These are phyloP conservation scores for Schoenoplectus tabernaemontani DNA, from an alignment of 202 grass and related monocot species.

Conservation along the genomic window DNA sequence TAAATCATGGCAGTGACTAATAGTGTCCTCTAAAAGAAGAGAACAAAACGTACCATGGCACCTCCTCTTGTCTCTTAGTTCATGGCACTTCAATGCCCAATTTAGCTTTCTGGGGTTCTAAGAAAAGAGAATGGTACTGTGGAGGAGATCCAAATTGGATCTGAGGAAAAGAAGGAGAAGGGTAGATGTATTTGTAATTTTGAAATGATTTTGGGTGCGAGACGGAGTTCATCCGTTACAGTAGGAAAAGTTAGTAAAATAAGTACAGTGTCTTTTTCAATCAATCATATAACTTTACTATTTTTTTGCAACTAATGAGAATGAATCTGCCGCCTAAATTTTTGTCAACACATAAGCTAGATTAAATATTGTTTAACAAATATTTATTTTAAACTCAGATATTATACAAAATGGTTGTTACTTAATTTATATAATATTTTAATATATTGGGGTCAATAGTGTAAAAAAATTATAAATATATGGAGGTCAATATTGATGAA, in stretches of 20 bases:
- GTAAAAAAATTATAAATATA: no score
- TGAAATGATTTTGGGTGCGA: neutral
- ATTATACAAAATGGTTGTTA: no score
- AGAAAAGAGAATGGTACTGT: slow-evolving; percentile 9
- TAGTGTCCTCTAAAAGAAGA: slow-evolving; percentile 33
- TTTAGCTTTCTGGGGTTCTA: slow-evolving; percentile 26
- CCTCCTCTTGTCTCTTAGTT: slow-evolving; percentile 38
- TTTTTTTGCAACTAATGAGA: neutral
- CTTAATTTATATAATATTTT: no score
- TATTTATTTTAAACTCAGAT: no score
- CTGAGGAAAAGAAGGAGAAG: neutral
- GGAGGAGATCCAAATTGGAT: neutral
- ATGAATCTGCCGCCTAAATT: no score
- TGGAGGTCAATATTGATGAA: no score
- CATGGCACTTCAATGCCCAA: slow-evolving; percentile 21
- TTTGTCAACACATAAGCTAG: no score
- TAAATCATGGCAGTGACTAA: slow-evolving; percentile 31
- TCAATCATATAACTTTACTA: neutral
- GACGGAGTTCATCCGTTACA: slow-evolving; percentile 14
- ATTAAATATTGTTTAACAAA: no score
- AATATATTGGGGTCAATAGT: no score
- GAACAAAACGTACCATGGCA: slow-evolving; percentile 38
- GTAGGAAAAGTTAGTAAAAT: slow-evolving; percentile 19
- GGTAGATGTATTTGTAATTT: neutral
- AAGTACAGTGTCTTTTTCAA: slow-evolving; percentile 20